phyloP scores from a whole-genome alignment of 73 alveolate genomes.

The Paraurostyla sp. region DNA sequence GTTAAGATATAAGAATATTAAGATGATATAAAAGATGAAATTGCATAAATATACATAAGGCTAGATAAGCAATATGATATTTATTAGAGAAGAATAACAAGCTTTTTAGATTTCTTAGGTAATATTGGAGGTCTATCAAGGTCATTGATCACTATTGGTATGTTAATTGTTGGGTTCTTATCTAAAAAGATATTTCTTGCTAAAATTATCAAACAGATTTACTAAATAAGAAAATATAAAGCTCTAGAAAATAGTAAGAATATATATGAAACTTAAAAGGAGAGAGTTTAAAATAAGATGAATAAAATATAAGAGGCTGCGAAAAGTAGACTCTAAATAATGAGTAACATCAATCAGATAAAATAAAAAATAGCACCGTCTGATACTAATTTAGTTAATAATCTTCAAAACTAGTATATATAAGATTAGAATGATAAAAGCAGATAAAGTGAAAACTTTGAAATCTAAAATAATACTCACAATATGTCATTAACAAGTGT shows the following conservation, averaged over 20 bases:
- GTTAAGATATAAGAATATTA: background rate
- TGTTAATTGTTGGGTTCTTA: background rate
- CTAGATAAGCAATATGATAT: background rate
- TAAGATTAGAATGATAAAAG: too few relatives aligned
- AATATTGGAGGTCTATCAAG: constrained; percentile 2
- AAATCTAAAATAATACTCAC: too few relatives aligned
- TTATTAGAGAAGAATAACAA: background rate
- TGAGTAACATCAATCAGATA: too few relatives aligned
- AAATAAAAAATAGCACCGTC: too few relatives aligned
- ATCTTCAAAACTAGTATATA: too few relatives aligned
- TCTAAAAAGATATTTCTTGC: background rate
- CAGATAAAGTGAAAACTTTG: too few relatives aligned
- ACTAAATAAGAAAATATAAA: background rate
- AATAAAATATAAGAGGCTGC: too few relatives aligned
- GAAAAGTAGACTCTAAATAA: too few relatives aligned
- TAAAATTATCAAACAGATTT: background rate
- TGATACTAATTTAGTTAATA: too few relatives aligned
- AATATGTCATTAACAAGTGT: too few relatives aligned
- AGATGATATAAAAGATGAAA: background rate
- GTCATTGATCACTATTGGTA: background rate
- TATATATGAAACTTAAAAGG: background rate
- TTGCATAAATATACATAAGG: background rate
- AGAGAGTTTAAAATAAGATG: too few relatives aligned
- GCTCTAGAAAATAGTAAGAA: too few relatives aligned
- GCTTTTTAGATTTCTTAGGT: background rate